Conservation (phyloP, 1,139 yeast species). For the Magnusiomyces paraingens region DNA sequence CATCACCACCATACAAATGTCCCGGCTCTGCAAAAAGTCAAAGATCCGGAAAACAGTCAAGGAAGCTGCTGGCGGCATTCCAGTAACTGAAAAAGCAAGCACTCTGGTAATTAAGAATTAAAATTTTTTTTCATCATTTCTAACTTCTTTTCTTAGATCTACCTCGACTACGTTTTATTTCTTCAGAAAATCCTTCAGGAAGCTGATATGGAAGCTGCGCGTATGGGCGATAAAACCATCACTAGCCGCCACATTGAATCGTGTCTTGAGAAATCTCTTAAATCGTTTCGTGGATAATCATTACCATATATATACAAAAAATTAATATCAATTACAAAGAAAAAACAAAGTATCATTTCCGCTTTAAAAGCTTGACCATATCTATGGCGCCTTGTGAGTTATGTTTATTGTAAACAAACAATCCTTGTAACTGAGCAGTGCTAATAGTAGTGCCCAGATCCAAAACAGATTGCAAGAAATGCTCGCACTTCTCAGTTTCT, state of each 20-base stretch:
- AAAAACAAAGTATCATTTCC: constrained; percentile 6
- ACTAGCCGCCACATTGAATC: not conserved
- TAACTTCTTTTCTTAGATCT: constrained; percentile 13
- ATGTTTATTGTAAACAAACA: constrained; percentile 86
- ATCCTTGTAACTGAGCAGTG: constrained; percentile 93
- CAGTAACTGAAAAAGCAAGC: too few relatives aligned
- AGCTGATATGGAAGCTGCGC: constrained; percentile 17
- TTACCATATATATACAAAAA: constrained; percentile 2
- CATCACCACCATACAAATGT: too few relatives aligned
- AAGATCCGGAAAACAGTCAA: too few relatives aligned
- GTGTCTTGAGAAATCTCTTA: not conserved
- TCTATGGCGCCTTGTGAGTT: constrained; percentile 71
- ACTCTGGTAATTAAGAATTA: too few relatives aligned
- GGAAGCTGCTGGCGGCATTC: too few relatives aligned
- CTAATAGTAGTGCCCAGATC: constrained; percentile 57
- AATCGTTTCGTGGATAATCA: not conserved
- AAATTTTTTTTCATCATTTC: not conserved
- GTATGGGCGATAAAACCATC: not conserved
- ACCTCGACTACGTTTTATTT: constrained; percentile 24
- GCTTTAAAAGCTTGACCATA: constrained; percentile 40
- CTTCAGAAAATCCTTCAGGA: constrained; percentile 20
- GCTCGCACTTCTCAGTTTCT: constrained; percentile 51
- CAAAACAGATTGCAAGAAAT: constrained; percentile 50
- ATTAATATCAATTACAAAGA: constrained; percentile 2
- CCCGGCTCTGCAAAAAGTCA: too few relatives aligned